Conservation (phyloP, 2,329 filamentous ascomycete genomes). For the Arthrobotrys musiformis region DNA sequence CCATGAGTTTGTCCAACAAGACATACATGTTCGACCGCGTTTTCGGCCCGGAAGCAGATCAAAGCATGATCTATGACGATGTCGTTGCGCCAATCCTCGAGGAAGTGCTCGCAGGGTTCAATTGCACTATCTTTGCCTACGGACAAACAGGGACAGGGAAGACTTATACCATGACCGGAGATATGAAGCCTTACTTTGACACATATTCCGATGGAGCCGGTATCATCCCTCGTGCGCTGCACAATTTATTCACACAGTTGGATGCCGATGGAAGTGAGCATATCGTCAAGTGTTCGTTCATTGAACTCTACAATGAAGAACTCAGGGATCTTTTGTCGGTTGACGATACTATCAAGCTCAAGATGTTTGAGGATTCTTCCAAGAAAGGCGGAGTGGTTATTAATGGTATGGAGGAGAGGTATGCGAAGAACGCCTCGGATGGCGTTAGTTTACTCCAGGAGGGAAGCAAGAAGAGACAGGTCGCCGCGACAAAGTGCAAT, state of each 20-base stretch:
- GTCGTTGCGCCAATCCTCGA: constrained; percentile 92
- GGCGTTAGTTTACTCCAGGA: constrained; percentile 89
- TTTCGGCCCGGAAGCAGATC: constrained; percentile 93
- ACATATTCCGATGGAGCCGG: constrained; percentile 90
- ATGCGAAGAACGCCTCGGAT: constrained; percentile 84
- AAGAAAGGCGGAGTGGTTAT: constrained; percentile 90
- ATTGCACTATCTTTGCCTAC: constrained; percentile 98
- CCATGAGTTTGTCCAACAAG: constrained; percentile 92
- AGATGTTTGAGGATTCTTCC: constrained; percentile 91
- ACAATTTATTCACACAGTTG: constrained; percentile 86
- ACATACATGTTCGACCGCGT: constrained; percentile 97
- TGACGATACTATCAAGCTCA: constrained; percentile 86
- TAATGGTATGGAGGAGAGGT: constrained; percentile 96
- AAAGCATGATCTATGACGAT: constrained; percentile 93
- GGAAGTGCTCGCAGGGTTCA: constrained; percentile 95
- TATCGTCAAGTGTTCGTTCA: constrained; percentile 97
- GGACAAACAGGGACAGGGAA: constrained; percentile 98
- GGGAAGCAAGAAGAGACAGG: constrained; percentile 92
- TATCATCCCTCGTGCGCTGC: constrained; percentile 90
- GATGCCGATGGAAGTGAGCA: constrained; percentile 75
- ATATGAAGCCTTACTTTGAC: constrained; percentile 88
- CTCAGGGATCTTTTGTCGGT: constrained; percentile 84
- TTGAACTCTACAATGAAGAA: constrained; percentile 98
- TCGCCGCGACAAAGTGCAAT: constrained; percentile 99
- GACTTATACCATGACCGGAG: constrained; percentile 99